phyloP scores from a whole-genome alignment of 2,329 filamentous ascomycete species.

The Cladosporium sp. region DNA sequence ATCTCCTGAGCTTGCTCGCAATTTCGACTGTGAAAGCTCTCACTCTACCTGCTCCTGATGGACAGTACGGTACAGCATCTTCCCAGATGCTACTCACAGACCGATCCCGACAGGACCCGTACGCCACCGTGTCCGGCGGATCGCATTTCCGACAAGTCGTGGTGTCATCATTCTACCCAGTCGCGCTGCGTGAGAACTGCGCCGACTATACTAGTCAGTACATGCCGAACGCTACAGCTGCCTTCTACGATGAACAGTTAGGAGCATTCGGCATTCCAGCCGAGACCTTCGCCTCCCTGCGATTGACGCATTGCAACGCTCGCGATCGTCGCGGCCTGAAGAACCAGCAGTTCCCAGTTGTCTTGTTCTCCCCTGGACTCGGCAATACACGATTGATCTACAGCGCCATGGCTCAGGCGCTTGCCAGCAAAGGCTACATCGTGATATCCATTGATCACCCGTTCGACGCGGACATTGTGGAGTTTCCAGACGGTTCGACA shows the following conservation, averaged over 20 bases:
- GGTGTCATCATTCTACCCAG: conserved; percentile 22
- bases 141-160: conserved; percentile 14
- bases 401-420: conserved; percentile 44
- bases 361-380: conserved; percentile 49
- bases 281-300: conserved; percentile 19
- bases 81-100: conserved; percentile 30
- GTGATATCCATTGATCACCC: conserved; percentile 54
- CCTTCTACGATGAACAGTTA: conserved; percentile 15
- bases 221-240: conserved; percentile 19
- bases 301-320: conserved; percentile 17
- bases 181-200: conserved; percentile 7
- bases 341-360: conserved; percentile 27
- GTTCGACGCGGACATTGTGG: conserved; percentile 47
- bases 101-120: conserved; percentile 36
- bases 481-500: conserved; percentile 48
- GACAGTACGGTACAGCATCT: conserved; percentile 1
- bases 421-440: conserved; percentile 50
- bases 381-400: conserved; percentile 48
- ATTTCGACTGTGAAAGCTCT: not conserved
- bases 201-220: conserved; percentile 16
- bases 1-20: not conserved
- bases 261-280: conserved; percentile 20
- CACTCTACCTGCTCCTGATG: not conserved
- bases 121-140: conserved; percentile 22
- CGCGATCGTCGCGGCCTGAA: conserved; percentile 14